phyloP scores from a whole-genome alignment of 1,284 basidiomycete genomes.

The Ceratobasidium sp. region DNA sequence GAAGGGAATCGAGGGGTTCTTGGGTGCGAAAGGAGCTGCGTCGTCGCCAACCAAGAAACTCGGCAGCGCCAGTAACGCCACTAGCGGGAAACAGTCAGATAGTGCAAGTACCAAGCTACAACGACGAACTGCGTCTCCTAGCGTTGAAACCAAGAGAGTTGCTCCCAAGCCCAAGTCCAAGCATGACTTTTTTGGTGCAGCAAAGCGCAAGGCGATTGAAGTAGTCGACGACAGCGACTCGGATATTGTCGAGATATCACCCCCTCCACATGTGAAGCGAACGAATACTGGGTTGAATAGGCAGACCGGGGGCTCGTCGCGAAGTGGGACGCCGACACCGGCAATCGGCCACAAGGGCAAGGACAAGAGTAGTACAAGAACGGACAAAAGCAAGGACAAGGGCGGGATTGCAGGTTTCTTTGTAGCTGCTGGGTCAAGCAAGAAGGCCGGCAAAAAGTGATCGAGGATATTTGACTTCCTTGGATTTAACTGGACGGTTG shows the following conservation, averaged over 20 bases:
- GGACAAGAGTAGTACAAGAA: conserved; percentile 56
- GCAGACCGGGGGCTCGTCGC: conserved; percentile 7
- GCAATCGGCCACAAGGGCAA: conserved; percentile 53
- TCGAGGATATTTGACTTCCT: conserved; percentile 7
- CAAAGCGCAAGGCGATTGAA: conserved; percentile 51
- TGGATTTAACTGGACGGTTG: conserved; percentile 28
- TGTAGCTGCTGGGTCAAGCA: conserved; percentile 48
- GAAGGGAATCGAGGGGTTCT: conserved; percentile 87
- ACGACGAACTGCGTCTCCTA: conserved; percentile 29
- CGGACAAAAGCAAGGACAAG: conserved; percentile 54
- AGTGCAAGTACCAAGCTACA: conserved; percentile 13
- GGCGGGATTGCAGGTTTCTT: conserved; percentile 84
- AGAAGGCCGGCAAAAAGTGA: not conserved
- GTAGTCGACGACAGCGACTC: conserved; percentile 46
- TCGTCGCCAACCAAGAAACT: conserved; percentile 50
- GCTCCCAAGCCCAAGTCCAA: conserved; percentile 51
- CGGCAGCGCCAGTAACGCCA: not conserved
- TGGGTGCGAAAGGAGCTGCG: conserved; percentile 55
- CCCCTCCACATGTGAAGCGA: conserved; percentile 17
- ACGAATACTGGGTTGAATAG: conserved; percentile 15
- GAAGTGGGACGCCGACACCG: conserved; percentile 27
- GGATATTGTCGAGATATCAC: conserved; percentile 38
- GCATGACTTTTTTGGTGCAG: conserved; percentile 48
- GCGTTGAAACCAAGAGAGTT: not conserved
- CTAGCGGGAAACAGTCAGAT: not conserved